These are phyloP conservation scores for Fusarium brevicatenulatum DNA, from an alignment of 2,329 filamentous ascomycete genomes.

Conservation along the genomic window DNA sequence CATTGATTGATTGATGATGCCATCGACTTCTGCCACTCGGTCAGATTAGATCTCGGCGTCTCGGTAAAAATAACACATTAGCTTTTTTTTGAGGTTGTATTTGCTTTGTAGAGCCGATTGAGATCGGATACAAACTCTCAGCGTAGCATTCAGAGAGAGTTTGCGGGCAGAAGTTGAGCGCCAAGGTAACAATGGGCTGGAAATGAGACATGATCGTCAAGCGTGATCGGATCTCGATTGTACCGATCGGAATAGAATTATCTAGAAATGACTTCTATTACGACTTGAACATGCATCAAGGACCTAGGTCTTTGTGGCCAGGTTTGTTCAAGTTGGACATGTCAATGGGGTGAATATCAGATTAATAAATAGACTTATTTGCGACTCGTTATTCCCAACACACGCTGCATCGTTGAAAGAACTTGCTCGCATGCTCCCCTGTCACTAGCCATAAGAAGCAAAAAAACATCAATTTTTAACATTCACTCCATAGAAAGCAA, in stretches of 20 bases:
- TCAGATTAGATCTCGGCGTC: too few species aligned
- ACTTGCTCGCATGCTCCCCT: background rate
- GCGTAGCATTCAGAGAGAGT: conserved; percentile 3
- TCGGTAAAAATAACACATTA: too few species aligned
- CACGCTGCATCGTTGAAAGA: background rate
- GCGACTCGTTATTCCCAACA: background rate
- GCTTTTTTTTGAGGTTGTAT: background rate
- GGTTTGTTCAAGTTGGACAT: background rate
- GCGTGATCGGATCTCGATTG: conserved; percentile 40
- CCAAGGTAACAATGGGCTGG: conserved; percentile 2
- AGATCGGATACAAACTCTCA: background rate
- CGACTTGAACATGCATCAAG: background rate
- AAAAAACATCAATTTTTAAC: background rate
- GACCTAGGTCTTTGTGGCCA: background rate
- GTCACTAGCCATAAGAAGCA: background rate
- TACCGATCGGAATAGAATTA: conserved; percentile 11
- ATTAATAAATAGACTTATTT: background rate
- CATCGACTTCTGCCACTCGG: too few species aligned
- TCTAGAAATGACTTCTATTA: background rate
- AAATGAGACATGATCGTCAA: conserved; percentile 7
- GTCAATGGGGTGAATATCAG: background rate
- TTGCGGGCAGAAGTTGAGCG: background rate
- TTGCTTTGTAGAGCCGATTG: background rate
- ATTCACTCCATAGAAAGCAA: background rate
- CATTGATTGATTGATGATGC: background rate